phyloP scores from a whole-genome alignment of 1,284 basidiomycete genomes.

The Pseudozyma tsukubaensis region DNA sequence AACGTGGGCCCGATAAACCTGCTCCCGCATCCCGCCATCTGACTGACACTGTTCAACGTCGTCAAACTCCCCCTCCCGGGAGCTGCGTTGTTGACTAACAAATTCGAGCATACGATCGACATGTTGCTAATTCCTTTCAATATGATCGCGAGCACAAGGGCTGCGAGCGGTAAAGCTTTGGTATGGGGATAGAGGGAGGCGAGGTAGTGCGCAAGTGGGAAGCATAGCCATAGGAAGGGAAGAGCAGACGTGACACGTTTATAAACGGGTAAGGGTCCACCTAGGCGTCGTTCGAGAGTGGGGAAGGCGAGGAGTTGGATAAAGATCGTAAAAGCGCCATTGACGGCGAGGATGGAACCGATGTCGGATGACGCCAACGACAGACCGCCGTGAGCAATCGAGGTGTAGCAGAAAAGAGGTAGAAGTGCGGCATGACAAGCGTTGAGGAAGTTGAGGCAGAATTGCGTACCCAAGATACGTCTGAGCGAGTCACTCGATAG shows the following conservation, averaged over 20 bases:
- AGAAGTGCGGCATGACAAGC: conserved; percentile 52
- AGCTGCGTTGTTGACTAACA: conserved; percentile 53
- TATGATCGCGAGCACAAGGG: conserved; percentile 18
- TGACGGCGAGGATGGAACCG: conserved; percentile 49
- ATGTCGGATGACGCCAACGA: conserved; percentile 42
- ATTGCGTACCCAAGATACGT: conserved; percentile 55
- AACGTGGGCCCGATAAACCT: conserved; percentile 47
- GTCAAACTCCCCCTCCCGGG: conserved; percentile 36
- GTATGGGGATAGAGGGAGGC: conserved; percentile 9
- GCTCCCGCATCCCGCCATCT: conserved; percentile 45
- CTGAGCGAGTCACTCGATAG: conserved; percentile 21
- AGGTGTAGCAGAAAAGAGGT: conserved; percentile 54
- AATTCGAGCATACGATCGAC: conserved; percentile 50
- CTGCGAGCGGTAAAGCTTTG: conserved; percentile 18
- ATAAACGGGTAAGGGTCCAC: conserved; percentile 45
- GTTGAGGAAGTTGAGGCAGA: conserved; percentile 53
- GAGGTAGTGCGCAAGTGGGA: conserved; percentile 49
- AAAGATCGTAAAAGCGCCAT: conserved; percentile 49
- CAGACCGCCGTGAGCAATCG: conserved; percentile 47
- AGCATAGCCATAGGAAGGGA: conserved; percentile 43
- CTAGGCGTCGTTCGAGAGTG: conserved; percentile 36
- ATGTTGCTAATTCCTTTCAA: conserved; percentile 48
- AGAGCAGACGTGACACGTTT: conserved; percentile 28
- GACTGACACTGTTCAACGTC: conserved; percentile 52
- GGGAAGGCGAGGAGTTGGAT: conserved; percentile 54